Percentiles rank a stretch among this genome's conserved stretches.
These are phyloP conservation scores for Ophiostoma triangulosporum DNA, from an alignment of 2,329 filamentous ascomycete genomes.

Conservation along the genomic window DNA sequence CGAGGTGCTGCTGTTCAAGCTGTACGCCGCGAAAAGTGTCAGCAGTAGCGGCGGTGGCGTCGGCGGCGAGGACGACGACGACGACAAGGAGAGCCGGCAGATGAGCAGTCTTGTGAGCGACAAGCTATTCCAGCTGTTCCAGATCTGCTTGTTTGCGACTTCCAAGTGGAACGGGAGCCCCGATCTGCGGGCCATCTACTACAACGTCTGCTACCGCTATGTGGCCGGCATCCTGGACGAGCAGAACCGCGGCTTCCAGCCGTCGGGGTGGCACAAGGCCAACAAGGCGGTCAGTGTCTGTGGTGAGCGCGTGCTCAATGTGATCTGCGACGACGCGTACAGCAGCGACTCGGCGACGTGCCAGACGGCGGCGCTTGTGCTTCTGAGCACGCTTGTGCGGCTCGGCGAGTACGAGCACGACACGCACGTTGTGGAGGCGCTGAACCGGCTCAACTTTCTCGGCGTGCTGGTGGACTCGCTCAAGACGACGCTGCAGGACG, in stretches of 20 bases:
- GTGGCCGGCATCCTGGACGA: constrained; percentile 52
- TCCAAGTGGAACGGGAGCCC: constrained; percentile 57
- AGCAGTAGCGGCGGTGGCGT: background rate
- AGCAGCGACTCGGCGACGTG: constrained; percentile 64
- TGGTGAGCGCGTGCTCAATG: constrained; percentile 70
- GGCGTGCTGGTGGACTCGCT: constrained; percentile 82
- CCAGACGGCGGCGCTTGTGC: constrained; percentile 71
- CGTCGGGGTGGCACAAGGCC: constrained; percentile 41
- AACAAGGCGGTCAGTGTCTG: constrained; percentile 55
- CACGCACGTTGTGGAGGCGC: constrained; percentile 59
- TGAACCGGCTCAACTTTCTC: constrained; percentile 81
- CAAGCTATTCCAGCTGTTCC: constrained; percentile 82
- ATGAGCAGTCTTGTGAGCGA: constrained; percentile 69
- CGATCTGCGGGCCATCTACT: constrained; percentile 69
- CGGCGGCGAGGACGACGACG: constrained; percentile 8
- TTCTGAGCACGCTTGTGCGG: constrained; percentile 66
- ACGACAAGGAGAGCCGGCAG: constrained; percentile 31
- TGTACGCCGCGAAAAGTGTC: constrained; percentile 37
- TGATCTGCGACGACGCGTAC: constrained; percentile 86
- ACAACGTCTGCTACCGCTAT: constrained; percentile 83
- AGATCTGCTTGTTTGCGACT: constrained; percentile 69
- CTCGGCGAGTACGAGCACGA: constrained; percentile 53
- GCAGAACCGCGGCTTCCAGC: constrained; percentile 31
- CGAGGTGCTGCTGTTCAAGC: constrained; percentile 55
- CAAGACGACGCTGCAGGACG: constrained; percentile 60